These are phyloP conservation scores for Knoxdaviesia capensis DNA, from an alignment of 2,329 filamentous ascomycete genomes.

Conservation along the genomic window DNA sequence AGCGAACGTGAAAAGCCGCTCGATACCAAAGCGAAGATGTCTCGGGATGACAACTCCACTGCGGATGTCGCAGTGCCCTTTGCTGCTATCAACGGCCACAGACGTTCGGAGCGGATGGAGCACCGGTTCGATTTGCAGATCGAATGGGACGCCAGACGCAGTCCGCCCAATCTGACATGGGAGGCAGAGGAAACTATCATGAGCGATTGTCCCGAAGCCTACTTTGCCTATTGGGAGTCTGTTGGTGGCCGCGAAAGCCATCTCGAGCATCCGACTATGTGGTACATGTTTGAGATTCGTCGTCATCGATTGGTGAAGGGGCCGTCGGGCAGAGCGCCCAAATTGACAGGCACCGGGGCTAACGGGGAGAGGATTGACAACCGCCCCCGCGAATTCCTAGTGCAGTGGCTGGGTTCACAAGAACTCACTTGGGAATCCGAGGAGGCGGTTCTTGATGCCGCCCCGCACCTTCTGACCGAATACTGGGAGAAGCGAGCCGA, in stretches of 20 bases:
- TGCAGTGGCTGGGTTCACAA: constrained; percentile 4
- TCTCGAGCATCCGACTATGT: constrained; percentile 3
- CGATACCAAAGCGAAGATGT: no score
- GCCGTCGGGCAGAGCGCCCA: no score
- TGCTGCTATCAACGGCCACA: no score
- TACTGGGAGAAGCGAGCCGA: no score
- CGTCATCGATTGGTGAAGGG: not conserved
- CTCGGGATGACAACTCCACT: no score
- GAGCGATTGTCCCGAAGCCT: constrained; percentile 1
- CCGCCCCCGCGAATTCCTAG: not conserved
- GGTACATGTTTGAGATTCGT: constrained; percentile 4
- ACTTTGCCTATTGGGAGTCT: constrained; percentile 3
- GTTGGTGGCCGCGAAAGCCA: constrained; percentile 3
- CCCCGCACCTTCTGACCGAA: no score
- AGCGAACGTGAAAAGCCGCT: no score
- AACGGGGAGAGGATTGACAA: not conserved
- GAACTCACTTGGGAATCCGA: constrained; percentile 3
- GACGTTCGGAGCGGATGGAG: no score
- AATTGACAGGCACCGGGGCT: no score
- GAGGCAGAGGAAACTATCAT: constrained; percentile 2
- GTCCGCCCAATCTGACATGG: not conserved
- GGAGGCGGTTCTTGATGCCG: no score
- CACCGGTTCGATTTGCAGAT: constrained; percentile 3
- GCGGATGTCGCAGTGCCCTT: no score
- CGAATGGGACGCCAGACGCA: not conserved